Evolutionary conservation across 805 yeast species (phyloP).

Genomic region (Komagataella kurtzmanii): DNA sequence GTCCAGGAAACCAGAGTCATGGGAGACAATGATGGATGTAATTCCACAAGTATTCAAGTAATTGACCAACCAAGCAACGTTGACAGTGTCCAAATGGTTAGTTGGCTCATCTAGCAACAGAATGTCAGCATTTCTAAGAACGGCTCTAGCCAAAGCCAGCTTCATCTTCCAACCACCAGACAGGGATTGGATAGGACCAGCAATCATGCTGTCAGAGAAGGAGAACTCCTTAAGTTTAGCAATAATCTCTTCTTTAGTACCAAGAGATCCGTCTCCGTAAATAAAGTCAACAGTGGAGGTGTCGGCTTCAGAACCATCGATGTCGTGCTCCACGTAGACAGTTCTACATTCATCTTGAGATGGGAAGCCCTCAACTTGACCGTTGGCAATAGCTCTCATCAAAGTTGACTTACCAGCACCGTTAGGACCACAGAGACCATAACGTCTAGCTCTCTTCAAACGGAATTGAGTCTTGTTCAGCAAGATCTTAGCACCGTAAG

Average conservation of each 20-base stretch:
- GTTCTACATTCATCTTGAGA: constrained; percentile 98
- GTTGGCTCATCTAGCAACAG: constrained; percentile 98
- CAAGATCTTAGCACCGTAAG: constrained; percentile 99
- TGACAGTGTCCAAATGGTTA: constrained; percentile 98
- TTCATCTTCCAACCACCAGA: constrained; percentile 99
- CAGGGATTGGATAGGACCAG: constrained; percentile 87
- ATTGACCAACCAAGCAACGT: constrained; percentile 99
- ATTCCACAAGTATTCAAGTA: constrained; percentile 98
- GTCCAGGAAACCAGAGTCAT: constrained; percentile 99
- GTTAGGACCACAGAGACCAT: constrained; percentile 93
- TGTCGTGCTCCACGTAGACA: constrained; percentile 98
- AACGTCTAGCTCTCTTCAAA: constrained; percentile 97
- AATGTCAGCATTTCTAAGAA: constrained; percentile 95
- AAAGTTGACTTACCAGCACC: constrained; percentile 98
- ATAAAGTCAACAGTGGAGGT: constrained; percentile 91
- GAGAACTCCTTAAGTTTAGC: constrained; percentile 79
- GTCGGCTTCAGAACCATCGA: constrained; percentile 96
- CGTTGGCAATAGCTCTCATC: constrained; percentile 90
- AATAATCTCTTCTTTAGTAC: constrained; percentile 58
- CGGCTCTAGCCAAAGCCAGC: constrained; percentile 98
- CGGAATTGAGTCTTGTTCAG: constrained; percentile 99
- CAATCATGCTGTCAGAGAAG: constrained; percentile 88
- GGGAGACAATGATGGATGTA: constrained; percentile 97
- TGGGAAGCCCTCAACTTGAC: constrained; percentile 98
- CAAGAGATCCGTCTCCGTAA: constrained; percentile 65